Conservation (phyloP, 1,139 yeast genomes). For the Geotrichum carabidarum region DNA sequence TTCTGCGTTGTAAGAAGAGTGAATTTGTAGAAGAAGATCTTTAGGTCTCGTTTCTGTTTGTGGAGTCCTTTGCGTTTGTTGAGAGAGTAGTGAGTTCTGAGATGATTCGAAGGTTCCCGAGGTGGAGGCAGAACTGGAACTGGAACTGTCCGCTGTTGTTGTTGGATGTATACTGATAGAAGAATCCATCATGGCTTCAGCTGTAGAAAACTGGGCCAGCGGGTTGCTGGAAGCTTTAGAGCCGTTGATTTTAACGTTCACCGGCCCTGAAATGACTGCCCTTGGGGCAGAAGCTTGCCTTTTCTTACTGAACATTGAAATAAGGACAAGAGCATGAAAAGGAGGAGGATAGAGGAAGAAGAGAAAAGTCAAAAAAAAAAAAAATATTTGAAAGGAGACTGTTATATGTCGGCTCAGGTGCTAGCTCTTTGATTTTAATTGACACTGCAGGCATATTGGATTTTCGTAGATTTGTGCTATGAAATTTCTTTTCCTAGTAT, state of each 20-base stretch:
- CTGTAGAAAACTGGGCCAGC: too few species aligned
- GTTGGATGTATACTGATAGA: neutral
- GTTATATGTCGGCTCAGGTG: too few species aligned
- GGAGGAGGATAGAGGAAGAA: neutral
- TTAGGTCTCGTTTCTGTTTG: neutral
- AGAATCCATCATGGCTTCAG: neutral
- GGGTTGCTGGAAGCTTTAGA: neutral
- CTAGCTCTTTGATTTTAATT: too few species aligned
- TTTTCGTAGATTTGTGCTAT: neutral
- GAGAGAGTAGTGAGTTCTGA: neutral
- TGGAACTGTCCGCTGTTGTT: neutral
- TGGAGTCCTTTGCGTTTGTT: neutral
- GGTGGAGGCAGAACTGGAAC: neutral
- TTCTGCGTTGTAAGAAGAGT: neutral
- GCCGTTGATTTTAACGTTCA: constrained; percentile 5
- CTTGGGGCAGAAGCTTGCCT: neutral
- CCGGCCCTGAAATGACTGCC: constrained; percentile 4
- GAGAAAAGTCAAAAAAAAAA: neutral
- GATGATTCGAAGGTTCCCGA: neutral
- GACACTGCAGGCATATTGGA: neutral
- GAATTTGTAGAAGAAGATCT: too few species aligned
- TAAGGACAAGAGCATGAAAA: neutral
- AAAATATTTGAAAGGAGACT: neutral
- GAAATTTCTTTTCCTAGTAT: neutral
- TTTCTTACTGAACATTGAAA: constrained; percentile 4